Evolutionary conservation across 73 alveolate species (phyloP).

Genomic region (Tetrahymena thermophila): DNA sequence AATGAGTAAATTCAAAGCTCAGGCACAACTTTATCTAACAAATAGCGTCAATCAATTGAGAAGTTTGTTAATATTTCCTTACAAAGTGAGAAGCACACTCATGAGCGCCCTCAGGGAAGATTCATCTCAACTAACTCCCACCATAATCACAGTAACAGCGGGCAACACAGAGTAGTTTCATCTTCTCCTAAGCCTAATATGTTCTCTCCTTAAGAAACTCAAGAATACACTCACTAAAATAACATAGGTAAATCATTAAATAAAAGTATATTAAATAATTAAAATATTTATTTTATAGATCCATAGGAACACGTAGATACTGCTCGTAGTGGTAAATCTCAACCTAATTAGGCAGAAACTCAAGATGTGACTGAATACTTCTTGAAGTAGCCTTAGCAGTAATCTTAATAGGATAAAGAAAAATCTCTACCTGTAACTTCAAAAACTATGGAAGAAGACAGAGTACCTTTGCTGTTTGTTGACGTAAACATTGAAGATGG

Average conservation of each 20-base stretch:
- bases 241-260: background rate
- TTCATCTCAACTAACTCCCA: background rate
- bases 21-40: background rate
- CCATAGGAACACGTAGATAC: background rate
- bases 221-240: background rate
- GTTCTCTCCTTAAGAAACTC: background rate
- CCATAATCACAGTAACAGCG: background rate
- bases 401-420: background rate
- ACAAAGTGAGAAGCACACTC: background rate
- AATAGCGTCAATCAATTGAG: background rate
- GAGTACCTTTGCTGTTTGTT: constrained; percentile 77
- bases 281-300: background rate
- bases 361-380: background rate
- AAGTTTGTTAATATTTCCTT: background rate
- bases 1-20: background rate
- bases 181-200: background rate
- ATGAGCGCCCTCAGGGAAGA: background rate
- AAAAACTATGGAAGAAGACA: constrained; percentile 10
- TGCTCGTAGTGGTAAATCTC: background rate
- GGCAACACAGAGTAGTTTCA: background rate
- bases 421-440: background rate
- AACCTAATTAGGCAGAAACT: background rate
- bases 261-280: background rate
- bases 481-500: constrained; percentile 91
- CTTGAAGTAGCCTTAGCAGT: background rate